phyloP scores from a whole-genome alignment of 495 filamentous ascomycete species.

The Penicillium samsonianum region DNA sequence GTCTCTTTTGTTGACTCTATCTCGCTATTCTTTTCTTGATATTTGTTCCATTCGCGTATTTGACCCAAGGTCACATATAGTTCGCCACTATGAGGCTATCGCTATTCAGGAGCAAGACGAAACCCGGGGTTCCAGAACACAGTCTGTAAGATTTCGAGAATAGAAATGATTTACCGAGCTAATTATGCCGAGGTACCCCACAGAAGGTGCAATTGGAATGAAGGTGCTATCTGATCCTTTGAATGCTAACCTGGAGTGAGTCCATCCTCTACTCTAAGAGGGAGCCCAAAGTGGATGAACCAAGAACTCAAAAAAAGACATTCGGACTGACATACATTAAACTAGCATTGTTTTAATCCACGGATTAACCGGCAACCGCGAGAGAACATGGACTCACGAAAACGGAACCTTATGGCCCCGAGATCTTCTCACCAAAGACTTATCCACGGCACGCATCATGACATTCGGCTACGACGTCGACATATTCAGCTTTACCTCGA shows the following conservation, averaged over 20 bases:
- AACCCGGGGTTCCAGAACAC: neutral
- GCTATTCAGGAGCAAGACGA: slow-evolving; percentile 9
- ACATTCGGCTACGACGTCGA: slow-evolving; percentile 11
- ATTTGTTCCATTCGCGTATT: neutral
- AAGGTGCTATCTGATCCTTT: slow-evolving; percentile 2
- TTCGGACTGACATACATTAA: neutral
- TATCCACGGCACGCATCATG: slow-evolving; percentile 8
- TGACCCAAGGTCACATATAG: neutral
- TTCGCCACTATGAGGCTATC: neutral
- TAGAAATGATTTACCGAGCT: neutral
- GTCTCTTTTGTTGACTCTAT: neutral
- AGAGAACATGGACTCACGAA: slow-evolving; percentile 8
- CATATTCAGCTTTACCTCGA: neutral
- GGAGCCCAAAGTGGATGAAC: neutral
- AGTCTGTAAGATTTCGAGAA: slow-evolving; percentile 2
- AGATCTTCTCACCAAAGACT: slow-evolving; percentile 5
- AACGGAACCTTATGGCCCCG: slow-evolving; percentile 10
- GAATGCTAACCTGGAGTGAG: slow-evolving; percentile 6
- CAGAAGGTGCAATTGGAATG: slow-evolving; percentile 4
- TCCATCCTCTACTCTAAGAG: neutral
- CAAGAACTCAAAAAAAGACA: neutral
- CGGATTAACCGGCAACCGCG: slow-evolving; percentile 4
- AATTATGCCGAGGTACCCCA: neutral
- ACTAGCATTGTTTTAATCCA: slow-evolving; percentile 9
- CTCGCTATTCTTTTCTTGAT: neutral